A percentile compares a stretch with the other conserved stretches of the same genome.
phyloP scores from a whole-genome alignment of 768 basidiomycete genomes.

The Amanita fuliginea region DNA sequence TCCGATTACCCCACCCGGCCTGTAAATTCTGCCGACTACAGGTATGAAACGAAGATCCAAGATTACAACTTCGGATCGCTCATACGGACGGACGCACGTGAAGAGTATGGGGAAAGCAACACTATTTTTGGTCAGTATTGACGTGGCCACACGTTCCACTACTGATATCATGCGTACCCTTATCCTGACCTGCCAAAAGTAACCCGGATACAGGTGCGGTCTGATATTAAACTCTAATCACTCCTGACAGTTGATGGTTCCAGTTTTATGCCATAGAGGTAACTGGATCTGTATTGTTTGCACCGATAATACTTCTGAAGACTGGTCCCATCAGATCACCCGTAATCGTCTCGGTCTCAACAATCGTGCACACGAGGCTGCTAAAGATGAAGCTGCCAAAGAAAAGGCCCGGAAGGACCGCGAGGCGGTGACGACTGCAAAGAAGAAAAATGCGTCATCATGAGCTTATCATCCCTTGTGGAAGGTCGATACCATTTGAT shows the following conservation, averaged over 20 bases:
- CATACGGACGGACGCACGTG: conserved; percentile 66
- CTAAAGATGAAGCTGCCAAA: conserved; percentile 61
- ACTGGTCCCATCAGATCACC: conserved; percentile 49
- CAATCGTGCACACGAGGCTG: conserved; percentile 72
- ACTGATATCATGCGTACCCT: background rate
- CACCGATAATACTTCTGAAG: background rate
- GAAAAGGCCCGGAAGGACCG: conserved; percentile 49
- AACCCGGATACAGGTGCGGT: conserved; percentile 7
- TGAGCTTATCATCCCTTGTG: background rate
- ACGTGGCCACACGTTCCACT: background rate
- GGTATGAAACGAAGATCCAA: conserved; percentile 83
- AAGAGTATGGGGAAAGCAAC: conserved; percentile 86
- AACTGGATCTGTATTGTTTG: background rate
- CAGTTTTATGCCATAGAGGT: conserved; percentile 94
- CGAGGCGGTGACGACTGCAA: conserved; percentile 11
- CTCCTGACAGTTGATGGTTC: conserved; percentile 8
- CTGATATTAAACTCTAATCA: conserved; percentile 3
- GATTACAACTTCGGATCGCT: conserved; percentile 97
- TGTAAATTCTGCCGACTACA: conserved; percentile 14
- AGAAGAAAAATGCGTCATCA: background rate
- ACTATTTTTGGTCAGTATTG: conserved; percentile 75
- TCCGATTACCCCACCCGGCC: background rate
- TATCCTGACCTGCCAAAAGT: conserved; percentile 1
- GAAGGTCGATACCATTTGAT: background rate
- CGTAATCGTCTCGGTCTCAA: conserved; percentile 89